Base-by-base conservation (phyloP, 805 yeast genomes). In the Ogataea populi-albae region DNA sequence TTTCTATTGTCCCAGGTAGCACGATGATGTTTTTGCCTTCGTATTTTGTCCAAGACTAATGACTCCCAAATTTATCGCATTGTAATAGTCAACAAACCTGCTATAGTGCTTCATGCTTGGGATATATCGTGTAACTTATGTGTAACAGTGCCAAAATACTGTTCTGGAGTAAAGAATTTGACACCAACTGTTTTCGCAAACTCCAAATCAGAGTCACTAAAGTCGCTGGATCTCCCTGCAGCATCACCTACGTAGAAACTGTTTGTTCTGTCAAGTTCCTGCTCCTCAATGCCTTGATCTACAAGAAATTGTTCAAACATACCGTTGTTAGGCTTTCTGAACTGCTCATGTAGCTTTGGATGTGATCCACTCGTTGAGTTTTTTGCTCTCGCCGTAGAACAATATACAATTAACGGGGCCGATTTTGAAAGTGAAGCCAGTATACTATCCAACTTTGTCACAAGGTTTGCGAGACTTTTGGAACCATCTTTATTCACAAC, bases 171-270 rank as follows among this genome's bases (percentile, higher is more conserved):
- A 34, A 63, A 62, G 51, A 86, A 91, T 15, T 47, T 43, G 2
- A 87, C 29, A 0, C 75, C 75, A 1, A 73, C 52, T 14, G 65
- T 68, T 27, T 65, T 45, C 0, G 98, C 96, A 67, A 89, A 89
- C 37, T 41, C 54, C 44, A 55, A 59, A 57, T 91, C 98, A 32
- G 84, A 75, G 48, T 85, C 88, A 67, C 93, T 85, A 54, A 81
- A 84, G 58, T 91, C 98, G 0, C 53, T 58, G 2, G 55, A 51
- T 35, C 98, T 67, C 1, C 98, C 98, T 5, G 96, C 98, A 0
- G 98, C 98, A 64, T 91, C 98, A 5, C 98, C 98, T n/a, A 88
- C 89, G 57, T 63, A 93, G 35, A 79, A 66, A 33, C 86, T 74
- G 7, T 59, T 45, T 0, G 54, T 61, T 32, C 54, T 32, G 47